Evolutionary conservation across 345 rosid species (phyloP).

Genomic region (Psidium friedrichsthalianum): DNA sequence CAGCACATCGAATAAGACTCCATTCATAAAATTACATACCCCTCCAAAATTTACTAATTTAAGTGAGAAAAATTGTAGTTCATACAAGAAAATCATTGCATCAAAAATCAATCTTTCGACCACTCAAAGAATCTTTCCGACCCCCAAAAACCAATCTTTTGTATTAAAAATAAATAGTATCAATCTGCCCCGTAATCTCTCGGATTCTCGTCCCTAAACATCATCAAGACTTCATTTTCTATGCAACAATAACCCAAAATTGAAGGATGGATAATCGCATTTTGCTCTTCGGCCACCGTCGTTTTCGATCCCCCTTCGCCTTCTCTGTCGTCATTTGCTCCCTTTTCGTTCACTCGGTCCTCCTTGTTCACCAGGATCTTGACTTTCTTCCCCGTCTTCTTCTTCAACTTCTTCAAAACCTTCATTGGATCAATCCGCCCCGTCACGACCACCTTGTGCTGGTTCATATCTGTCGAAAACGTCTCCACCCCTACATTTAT

Average conservation of each 20-base stretch:
- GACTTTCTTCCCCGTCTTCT: slow-evolving; percentile 49
- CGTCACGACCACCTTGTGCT: slow-evolving; percentile 44
- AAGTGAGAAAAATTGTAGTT: too few relatives aligned
- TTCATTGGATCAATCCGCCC: slow-evolving; percentile 33
- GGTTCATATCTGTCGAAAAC: slow-evolving; percentile 55
- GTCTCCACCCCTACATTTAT: slow-evolving; percentile 47
- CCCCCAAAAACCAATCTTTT: too few relatives aligned
- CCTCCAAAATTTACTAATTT: too few relatives aligned
- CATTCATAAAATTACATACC: too few relatives aligned
- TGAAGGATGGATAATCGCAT: neutral
- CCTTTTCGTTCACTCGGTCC: slow-evolving; percentile 1
- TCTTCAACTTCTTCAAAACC: slow-evolving; percentile 62
- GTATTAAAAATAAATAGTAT: too few relatives aligned
- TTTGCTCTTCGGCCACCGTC: neutral
- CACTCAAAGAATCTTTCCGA: too few relatives aligned
- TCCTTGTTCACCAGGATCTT: slow-evolving; percentile 13
- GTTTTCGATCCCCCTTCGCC: neutral
- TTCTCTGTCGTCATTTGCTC: neutral
- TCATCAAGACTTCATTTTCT: slow-evolving; percentile 15
- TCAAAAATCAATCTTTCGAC: too few relatives aligned
- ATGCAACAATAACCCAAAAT: slow-evolving; percentile 1
- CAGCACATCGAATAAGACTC: too few relatives aligned
- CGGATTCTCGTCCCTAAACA: slow-evolving; percentile 60
- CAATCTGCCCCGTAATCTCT: too few relatives aligned
- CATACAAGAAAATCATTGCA: too few relatives aligned